These are phyloP conservation scores for Fusarium odoratissimum DNA, from an alignment of 2,329 filamentous ascomycete species.

Conservation along the genomic window DNA sequence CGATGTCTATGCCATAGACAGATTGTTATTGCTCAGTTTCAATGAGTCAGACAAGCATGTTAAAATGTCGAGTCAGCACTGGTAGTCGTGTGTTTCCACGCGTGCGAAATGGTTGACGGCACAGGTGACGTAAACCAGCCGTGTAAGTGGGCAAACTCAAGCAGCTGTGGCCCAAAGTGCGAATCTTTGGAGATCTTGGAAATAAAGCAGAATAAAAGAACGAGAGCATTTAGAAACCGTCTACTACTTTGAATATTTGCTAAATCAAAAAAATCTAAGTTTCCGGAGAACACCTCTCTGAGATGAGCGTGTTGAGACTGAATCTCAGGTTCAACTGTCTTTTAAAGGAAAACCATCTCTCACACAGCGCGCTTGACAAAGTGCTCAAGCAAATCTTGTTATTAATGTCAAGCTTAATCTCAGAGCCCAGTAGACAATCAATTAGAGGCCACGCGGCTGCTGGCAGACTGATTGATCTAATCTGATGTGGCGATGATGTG, in stretches of 20 bases:
- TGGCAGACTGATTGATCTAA: constrained; percentile 21
- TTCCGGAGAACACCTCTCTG: not conserved
- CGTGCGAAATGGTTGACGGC: not conserved
- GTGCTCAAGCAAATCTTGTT: not conserved
- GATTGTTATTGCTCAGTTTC: not conserved
- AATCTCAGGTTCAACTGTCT: not conserved
- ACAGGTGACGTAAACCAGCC: constrained; percentile 31
- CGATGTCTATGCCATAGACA: not conserved
- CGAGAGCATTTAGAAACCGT: too few relatives aligned
- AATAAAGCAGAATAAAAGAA: not conserved
- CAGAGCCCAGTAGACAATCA: not conserved
- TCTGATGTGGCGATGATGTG: constrained; percentile 33
- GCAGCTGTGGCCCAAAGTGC: not conserved
- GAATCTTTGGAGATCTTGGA: not conserved
- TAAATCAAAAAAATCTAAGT: not conserved
- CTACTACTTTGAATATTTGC: not conserved
- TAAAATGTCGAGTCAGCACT: not conserved
- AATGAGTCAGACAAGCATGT: not conserved
- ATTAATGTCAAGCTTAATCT: not conserved
- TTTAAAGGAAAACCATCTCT: not conserved
- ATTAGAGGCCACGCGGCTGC: constrained; percentile 35
- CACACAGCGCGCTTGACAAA: not conserved
- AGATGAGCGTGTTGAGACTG: not conserved
- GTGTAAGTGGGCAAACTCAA: constrained; percentile 27
- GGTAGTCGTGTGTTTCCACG: not conserved